Conservation (phyloP, 1,139 yeast genomes). For the Saccharomycopsis crataegensis region DNA sequence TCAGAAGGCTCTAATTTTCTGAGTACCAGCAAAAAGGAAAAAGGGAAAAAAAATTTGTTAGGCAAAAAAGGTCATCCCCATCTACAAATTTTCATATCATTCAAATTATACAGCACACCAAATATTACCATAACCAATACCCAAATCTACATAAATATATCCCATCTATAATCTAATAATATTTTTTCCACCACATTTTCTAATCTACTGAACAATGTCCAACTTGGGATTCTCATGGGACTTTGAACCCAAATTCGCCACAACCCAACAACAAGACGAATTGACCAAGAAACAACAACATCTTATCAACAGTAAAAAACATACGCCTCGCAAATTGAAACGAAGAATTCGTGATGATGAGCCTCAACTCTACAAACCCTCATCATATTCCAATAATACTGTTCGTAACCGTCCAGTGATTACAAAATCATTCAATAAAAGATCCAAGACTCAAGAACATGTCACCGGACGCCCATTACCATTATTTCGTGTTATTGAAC, state of each 20-base stretch:
- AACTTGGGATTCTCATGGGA: constrained; percentile 17
- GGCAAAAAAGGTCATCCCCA: too few relatives aligned
- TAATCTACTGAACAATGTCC: constrained; percentile 3
- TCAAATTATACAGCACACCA: too few relatives aligned
- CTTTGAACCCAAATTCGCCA: constrained; percentile 17
- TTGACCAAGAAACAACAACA: too few relatives aligned
- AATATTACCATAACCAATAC: too few relatives aligned
- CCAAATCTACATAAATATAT: too few relatives aligned
- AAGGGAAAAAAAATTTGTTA: too few relatives aligned
- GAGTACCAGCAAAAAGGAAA: too few relatives aligned
- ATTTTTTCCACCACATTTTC: too few relatives aligned
- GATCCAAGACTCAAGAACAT: background rate
- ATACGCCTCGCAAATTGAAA: background rate
- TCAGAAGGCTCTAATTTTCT: too few relatives aligned
- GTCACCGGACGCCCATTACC: constrained; percentile 41
- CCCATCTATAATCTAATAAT: too few relatives aligned
- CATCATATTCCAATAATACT: background rate
- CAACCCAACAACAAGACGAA: too few relatives aligned
- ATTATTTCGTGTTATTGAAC: constrained; percentile 35
- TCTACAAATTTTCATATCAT: too few relatives aligned
- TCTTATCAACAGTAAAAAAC: background rate
- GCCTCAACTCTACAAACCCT: background rate
- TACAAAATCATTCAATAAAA: background rate
- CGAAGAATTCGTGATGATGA: background rate
- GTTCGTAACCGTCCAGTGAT: background rate